A percentile compares a stretch with the other conserved stretches of the same genome.
These are phyloP conservation scores for Auricularia sp. DNA, from an alignment of 768 basidiomycete species.

Conservation along the genomic window DNA sequence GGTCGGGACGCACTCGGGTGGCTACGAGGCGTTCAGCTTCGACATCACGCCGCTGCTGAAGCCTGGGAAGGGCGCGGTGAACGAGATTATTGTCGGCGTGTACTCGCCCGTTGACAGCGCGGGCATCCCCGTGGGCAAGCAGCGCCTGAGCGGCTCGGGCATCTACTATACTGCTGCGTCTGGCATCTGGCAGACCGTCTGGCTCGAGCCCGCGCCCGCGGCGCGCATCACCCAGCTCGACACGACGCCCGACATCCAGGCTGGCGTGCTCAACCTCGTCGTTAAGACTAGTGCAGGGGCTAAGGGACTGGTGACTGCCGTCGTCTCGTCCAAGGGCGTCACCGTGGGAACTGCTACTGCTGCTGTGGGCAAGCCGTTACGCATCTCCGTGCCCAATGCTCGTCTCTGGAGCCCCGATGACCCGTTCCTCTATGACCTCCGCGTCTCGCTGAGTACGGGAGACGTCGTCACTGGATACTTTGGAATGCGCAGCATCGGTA, in stretches of 20 bases:
- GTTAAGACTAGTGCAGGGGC: background rate
- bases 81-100: background rate
- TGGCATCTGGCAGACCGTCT: constrained; percentile 1
- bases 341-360: background rate
- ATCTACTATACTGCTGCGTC: background rate
- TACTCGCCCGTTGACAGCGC: background rate
- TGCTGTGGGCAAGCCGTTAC: background rate
- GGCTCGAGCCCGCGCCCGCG: background rate
- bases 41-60: background rate
- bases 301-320: background rate
- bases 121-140: background rate
- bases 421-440: background rate
- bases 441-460: background rate
- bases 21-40: background rate
- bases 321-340: background rate
- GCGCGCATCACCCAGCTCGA: background rate
- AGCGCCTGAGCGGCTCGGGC: background rate
- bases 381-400: background rate
- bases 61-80: background rate
- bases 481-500: background rate
- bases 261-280: background rate
- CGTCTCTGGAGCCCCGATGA: constrained; percentile 1
- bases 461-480: constrained; percentile 1
- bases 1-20: background rate
- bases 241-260: background rate